Evolutionary conservation across 2,329 filamentous ascomycete genomes (phyloP).

Genomic region (Fusarium sp.): DNA sequence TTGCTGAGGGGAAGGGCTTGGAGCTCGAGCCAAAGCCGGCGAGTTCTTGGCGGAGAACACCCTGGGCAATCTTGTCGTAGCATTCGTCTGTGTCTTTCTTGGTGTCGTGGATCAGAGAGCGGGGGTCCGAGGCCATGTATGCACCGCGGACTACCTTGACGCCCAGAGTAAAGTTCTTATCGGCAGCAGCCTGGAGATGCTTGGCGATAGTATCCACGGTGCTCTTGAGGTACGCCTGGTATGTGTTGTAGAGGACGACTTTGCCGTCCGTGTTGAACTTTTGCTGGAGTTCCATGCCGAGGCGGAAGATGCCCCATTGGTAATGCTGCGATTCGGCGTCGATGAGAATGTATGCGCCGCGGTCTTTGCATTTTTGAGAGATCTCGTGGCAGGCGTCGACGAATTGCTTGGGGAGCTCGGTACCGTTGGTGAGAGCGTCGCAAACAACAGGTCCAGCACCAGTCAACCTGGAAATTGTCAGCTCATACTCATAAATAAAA

Average conservation of each 20-base stretch:
- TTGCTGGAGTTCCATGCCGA: slow-evolving; percentile 53
- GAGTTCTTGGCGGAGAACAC: slow-evolving; percentile 57
- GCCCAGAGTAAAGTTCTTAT: slow-evolving; percentile 64
- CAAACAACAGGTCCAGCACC: slow-evolving; percentile 58
- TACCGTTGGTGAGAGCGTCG: slow-evolving; percentile 52
- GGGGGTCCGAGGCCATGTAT: slow-evolving; percentile 64
- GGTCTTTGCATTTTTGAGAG: slow-evolving; percentile 54
- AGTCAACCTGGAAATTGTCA: slow-evolving; percentile 51
- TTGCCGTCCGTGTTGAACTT: slow-evolving; percentile 55
- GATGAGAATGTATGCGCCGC: slow-evolving; percentile 58
- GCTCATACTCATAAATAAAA: background rate
- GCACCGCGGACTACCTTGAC: slow-evolving; percentile 70
- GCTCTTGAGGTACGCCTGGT: slow-evolving; percentile 68
- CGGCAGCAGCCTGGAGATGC: slow-evolving; percentile 60
- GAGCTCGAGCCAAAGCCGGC: slow-evolving; percentile 55
- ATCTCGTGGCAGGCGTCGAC: slow-evolving; percentile 57
- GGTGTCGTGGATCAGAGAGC: slow-evolving; percentile 64
- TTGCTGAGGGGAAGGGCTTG: slow-evolving; percentile 58
- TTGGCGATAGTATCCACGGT: slow-evolving; percentile 57
- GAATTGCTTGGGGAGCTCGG: slow-evolving; percentile 57
- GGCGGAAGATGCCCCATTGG: slow-evolving; percentile 55
- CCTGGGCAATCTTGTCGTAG: slow-evolving; percentile 64
- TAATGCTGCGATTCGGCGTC: slow-evolving; percentile 62
- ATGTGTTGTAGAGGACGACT: slow-evolving; percentile 62
- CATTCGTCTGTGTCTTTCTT: slow-evolving; percentile 65